phyloP scores from a whole-genome alignment of 495 filamentous ascomycete genomes.

The Cudoniella acicularis region DNA sequence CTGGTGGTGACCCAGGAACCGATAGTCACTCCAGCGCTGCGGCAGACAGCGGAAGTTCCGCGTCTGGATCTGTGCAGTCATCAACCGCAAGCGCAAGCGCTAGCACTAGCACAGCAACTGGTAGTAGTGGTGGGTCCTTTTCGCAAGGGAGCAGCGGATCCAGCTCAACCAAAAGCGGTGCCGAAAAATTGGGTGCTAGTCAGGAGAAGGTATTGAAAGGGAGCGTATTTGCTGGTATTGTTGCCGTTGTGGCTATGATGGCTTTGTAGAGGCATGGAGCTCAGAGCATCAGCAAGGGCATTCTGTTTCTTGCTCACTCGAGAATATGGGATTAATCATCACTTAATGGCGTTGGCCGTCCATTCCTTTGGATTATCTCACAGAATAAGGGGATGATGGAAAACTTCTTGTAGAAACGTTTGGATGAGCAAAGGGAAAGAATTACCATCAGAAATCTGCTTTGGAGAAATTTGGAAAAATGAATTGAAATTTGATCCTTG shows the following conservation, averaged over 20 bases:
- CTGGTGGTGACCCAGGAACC: conserved; percentile 8
- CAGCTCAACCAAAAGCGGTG: conserved; percentile 27
- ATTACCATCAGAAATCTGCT: background rate
- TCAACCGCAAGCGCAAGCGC: too few relatives aligned
- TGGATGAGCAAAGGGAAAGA: background rate
- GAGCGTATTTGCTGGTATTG: conserved; percentile 45
- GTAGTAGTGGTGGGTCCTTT: too few relatives aligned
- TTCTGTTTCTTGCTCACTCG: background rate
- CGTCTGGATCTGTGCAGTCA: too few relatives aligned
- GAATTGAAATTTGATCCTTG: background rate
- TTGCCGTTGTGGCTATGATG: conserved; percentile 44
- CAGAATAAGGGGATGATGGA: background rate
- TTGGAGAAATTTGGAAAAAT: background rate
- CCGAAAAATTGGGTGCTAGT: conserved; percentile 19
- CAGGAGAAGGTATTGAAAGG: conserved; percentile 39
- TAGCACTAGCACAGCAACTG: background rate
- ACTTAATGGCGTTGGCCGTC: conserved; percentile 24
- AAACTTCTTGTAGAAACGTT: conserved; percentile 16
- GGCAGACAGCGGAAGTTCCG: background rate
- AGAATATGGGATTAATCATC: background rate
- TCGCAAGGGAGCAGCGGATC: too few relatives aligned
- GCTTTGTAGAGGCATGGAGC: conserved; percentile 37
- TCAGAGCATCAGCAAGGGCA: too few relatives aligned
- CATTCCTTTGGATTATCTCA: conserved; percentile 14
- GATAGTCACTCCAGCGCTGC: conserved; percentile 4